Evolutionary conservation across 2,329 filamentous ascomycete species (phyloP).

Genomic region (Bipolaris victoriae): DNA sequence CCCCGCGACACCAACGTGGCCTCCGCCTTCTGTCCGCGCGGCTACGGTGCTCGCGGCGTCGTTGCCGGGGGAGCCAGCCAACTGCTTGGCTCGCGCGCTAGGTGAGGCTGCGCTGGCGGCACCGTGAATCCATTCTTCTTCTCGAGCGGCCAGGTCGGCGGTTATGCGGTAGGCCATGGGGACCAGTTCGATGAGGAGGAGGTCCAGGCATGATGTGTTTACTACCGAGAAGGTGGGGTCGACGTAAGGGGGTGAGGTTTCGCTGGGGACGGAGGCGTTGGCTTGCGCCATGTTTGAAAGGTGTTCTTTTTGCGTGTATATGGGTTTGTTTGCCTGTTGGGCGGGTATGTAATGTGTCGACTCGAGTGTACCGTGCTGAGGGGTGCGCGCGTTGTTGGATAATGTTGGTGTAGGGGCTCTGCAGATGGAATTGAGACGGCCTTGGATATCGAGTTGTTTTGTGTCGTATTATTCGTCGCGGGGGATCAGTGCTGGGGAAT

Average conservation of each 20-base stretch:
- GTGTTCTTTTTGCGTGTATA: not conserved
- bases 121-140: conserved; percentile 49
- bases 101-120: not conserved
- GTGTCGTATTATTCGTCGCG: not conserved
- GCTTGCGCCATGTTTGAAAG: conserved; percentile 21
- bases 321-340: not conserved
- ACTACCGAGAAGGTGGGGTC: conserved; percentile 80
- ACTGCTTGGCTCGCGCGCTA: conserved; percentile 21
- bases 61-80: conserved; percentile 27
- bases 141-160: conserved; percentile 67
- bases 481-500: not conserved
- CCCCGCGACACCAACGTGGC: not conserved
- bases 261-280: conserved; percentile 17
- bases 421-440: not conserved
- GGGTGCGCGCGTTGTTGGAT: not conserved
- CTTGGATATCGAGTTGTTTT: not conserved
- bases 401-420: no score
- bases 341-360: not conserved
- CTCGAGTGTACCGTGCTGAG: not conserved
- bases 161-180: conserved; percentile 89
- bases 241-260: conserved; percentile 52
- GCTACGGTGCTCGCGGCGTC: conserved; percentile 37
- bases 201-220: conserved; percentile 85
- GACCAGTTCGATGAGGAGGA: conserved; percentile 95
- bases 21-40: conserved; percentile 13